phyloP scores from a whole-genome alignment of 495 filamentous ascomycete genomes.

The Aspergillus coremiiformis region DNA sequence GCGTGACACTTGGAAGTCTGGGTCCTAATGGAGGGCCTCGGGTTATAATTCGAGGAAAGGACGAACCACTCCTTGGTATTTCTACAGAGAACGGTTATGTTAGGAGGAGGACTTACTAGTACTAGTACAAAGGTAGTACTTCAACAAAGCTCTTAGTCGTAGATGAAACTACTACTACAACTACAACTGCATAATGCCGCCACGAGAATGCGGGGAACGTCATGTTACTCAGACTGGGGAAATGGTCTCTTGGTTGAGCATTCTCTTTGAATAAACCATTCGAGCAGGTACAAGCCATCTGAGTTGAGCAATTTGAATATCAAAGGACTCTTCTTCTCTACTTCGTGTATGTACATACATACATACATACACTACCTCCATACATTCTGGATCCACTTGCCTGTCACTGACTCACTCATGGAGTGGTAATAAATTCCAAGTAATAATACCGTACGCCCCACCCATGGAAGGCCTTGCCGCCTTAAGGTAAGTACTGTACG shows the following conservation, averaged over 20 bases:
- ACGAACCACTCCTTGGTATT: too few relatives aligned
- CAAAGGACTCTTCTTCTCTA: neutral
- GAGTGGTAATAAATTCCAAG: too few relatives aligned
- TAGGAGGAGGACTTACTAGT: too few relatives aligned
- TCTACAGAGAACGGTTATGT: too few relatives aligned
- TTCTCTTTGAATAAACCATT: neutral
- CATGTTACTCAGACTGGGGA: neutral
- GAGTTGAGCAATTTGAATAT: neutral
- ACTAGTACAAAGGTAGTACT: too few relatives aligned
- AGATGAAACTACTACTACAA: too few relatives aligned
- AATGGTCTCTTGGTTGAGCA: neutral
- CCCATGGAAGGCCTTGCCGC: too few relatives aligned
- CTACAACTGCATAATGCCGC: neutral
- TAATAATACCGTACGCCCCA: neutral
- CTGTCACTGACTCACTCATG: too few relatives aligned
- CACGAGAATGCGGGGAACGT: neutral
- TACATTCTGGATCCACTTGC: neutral
- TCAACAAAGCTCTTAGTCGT: neutral
- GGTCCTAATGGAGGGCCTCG: too few relatives aligned
- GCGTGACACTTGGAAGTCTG: neutral
- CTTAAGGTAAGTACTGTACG: too few relatives aligned
- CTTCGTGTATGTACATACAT: neutral
- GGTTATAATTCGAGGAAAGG: neutral
- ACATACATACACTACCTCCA: neutral
- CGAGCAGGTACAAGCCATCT: neutral